These are phyloP conservation scores for Meyerozyma sp. DNA, from an alignment of 1,139 yeast species.

Conservation along the genomic window DNA sequence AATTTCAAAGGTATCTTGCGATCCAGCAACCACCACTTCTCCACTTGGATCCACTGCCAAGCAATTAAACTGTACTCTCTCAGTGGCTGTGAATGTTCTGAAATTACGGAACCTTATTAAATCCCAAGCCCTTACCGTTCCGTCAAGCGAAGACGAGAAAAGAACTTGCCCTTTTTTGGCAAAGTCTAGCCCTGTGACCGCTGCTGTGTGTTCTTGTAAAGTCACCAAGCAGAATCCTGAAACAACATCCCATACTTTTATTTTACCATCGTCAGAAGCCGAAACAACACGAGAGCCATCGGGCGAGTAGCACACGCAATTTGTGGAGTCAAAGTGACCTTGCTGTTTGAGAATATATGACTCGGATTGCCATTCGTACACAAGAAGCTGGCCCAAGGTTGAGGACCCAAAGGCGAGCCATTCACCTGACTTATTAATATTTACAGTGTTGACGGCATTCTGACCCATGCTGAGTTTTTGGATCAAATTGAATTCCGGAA, in stretches of 20 bases:
- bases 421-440: conserved; percentile 80
- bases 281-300: conserved; percentile 92
- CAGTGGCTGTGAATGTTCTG: conserved; percentile 88
- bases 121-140: conserved; percentile 98
- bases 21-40: conserved; percentile 94
- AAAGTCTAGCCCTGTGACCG: conserved; percentile 84
- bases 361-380: conserved; percentile 98
- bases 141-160: conserved; percentile 89
- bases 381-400: conserved; percentile 85
- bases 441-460: conserved; percentile 77
- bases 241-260: conserved; percentile 90
- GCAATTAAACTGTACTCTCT: conserved; percentile 79
- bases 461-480: conserved; percentile 94
- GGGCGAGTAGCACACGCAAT: conserved; percentile 81
- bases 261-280: conserved; percentile 95
- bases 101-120: conserved; percentile 87
- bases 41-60: conserved; percentile 97
- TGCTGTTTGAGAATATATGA: conserved; percentile 93
- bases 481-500: conserved; percentile 63
- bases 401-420: conserved; percentile 97
- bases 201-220: conserved; percentile 83
- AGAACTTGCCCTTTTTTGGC: conserved; percentile 85
- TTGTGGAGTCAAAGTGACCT: conserved; percentile 92
- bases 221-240: conserved; percentile 94
- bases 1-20: conserved; percentile 83